A percentile compares a stretch with the other conserved stretches of the same genome.
phyloP scores from a whole-genome alignment of 257 asterid genomes.

The Solanum sejunctum region DNA sequence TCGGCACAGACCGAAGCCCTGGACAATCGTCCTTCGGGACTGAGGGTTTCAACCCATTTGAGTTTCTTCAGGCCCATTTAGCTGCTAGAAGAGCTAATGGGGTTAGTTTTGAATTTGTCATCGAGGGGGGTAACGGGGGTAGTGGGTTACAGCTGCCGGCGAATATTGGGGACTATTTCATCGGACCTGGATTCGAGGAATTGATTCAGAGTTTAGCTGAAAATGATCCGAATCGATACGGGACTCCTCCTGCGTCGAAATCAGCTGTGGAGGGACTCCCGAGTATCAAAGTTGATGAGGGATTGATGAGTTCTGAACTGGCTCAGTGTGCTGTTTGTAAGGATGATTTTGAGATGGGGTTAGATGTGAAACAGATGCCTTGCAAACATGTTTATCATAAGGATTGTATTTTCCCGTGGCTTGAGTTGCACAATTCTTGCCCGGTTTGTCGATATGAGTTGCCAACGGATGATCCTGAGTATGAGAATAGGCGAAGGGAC shows the following conservation, averaged over 20 bases:
- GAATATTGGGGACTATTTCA: constrained; percentile 55
- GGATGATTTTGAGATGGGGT: constrained; percentile 55
- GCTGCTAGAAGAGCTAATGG: constrained; percentile 49
- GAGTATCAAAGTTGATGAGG: constrained; percentile 25
- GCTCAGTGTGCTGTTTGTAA: constrained; percentile 83
- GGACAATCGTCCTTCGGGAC: not conserved
- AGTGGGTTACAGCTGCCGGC: constrained; percentile 17
- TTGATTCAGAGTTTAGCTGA: constrained; percentile 69
- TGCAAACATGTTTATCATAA: constrained; percentile 70
- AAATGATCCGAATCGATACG: constrained; percentile 67
- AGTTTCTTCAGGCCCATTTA: constrained; percentile 26
- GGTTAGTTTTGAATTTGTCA: constrained; percentile 36
- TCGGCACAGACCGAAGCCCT: not conserved
- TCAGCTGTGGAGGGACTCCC: constrained; percentile 45
- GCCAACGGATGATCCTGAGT: constrained; percentile 76
- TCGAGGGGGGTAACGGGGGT: constrained; percentile 15
- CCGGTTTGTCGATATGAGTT: constrained; percentile 78
- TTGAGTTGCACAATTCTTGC: constrained; percentile 73
- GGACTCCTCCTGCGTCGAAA: constrained; percentile 68
- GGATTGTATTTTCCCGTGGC: constrained; percentile 74
- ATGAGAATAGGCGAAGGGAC: constrained; percentile 27
- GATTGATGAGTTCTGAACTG: constrained; percentile 41
- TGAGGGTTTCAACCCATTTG: constrained; percentile 35
- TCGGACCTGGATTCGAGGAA: constrained; percentile 64
- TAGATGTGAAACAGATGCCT: constrained; percentile 61